A percentile compares a stretch with the other conserved stretches of the same genome.
These are phyloP conservation scores for Linnemannia hyalina DNA, from an alignment of 192 early-diverging fungal species.

Conservation along the genomic window DNA sequence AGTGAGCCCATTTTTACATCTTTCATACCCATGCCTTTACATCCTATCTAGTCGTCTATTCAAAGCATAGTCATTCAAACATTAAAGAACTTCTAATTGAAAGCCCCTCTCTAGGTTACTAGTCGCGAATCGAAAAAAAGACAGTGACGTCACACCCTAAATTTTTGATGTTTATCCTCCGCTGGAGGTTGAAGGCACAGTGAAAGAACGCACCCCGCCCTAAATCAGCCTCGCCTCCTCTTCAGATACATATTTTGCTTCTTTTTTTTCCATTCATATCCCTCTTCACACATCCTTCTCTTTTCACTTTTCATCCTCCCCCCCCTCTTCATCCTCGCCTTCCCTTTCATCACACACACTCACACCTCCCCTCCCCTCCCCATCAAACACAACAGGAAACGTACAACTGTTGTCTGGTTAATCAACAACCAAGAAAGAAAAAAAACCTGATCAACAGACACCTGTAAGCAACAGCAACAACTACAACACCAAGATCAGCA, in stretches of 20 bases:
- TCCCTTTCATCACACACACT: neutral
- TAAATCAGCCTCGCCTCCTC: neutral
- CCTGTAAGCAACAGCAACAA: neutral
- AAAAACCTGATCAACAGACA: neutral
- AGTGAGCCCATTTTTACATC: neutral
- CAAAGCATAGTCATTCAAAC: neutral
- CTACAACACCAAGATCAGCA: neutral
- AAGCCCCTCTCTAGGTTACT: too few relatives aligned
- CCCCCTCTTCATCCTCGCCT: neutral
- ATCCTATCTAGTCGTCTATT: neutral
- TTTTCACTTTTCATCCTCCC: neutral
- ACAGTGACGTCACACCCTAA: too few relatives aligned
- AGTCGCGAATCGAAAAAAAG: too few relatives aligned
- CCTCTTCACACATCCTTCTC: neutral
- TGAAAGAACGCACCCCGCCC: neutral
- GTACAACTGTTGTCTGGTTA: neutral
- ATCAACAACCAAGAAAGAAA: neutral
- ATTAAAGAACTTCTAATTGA: too few relatives aligned
- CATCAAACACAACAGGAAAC: slow-evolving; percentile 1
- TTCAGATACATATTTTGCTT: neutral
- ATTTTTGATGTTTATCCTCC: neutral
- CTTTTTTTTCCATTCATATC: neutral
- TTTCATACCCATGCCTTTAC: neutral
- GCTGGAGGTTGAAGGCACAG: neutral
- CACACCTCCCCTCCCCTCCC: neutral